These are phyloP conservation scores for Fusarium algeriense DNA, from an alignment of 2,329 filamentous ascomycete genomes.

Conservation along the genomic window DNA sequence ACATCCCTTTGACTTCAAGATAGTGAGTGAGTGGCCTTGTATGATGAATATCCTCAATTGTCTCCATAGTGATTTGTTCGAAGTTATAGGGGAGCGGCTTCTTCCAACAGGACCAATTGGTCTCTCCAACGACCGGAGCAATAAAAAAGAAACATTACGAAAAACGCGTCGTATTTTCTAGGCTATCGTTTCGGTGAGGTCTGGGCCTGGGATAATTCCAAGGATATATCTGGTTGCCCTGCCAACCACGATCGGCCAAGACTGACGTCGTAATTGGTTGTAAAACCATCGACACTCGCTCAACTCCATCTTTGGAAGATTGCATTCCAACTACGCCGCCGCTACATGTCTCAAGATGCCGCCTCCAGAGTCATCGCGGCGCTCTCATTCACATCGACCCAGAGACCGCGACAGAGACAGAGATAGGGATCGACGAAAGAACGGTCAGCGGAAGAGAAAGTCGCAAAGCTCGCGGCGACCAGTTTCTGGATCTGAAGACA, in stretches of 20 bases:
- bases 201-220: conserved; percentile 3
- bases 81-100: neutral
- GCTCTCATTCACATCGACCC: conserved; percentile 45
- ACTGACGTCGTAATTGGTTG: conserved; percentile 8
- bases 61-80: neutral
- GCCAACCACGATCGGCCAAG: conserved; percentile 11
- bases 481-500: conserved; percentile 52
- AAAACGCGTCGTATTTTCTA: neutral
- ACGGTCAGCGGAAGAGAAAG: conserved; percentile 54
- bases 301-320: conserved; percentile 21
- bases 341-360: conserved; percentile 50
- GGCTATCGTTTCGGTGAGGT: neutral
- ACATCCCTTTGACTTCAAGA: too few relatives aligned
- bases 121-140: neutral
- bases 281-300: conserved; percentile 24
- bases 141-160: neutral
- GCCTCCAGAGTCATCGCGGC: conserved; percentile 51
- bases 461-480: conserved; percentile 50
- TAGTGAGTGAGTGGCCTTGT: neutral
- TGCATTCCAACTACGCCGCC: conserved; percentile 45
- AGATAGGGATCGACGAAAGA: conserved; percentile 42
- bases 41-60: neutral
- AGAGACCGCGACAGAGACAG: conserved; percentile 43
- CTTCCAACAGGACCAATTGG: neutral
- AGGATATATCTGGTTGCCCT: conserved; percentile 1